Conservation (phyloP, 371 early-diverging fungal species). For the Choanephora cucurbitarum region DNA sequence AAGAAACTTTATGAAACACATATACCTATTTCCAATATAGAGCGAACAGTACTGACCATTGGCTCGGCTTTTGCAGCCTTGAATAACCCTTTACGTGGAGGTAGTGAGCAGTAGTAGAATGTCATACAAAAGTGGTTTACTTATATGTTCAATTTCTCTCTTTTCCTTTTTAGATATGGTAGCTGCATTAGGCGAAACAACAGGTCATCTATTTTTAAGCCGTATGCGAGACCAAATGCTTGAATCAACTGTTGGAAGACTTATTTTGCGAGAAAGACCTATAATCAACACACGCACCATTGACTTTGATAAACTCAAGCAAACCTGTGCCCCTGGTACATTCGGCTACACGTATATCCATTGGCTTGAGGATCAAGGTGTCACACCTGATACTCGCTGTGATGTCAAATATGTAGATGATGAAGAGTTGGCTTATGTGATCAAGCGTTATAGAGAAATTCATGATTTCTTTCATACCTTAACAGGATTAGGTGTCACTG, state of each 20-base stretch:
- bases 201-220: conserved; percentile 65
- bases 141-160: neutral
- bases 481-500: conserved; percentile 81
- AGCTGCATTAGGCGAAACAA: conserved; percentile 91
- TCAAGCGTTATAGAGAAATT: conserved; percentile 89
- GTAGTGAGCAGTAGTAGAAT: too few species aligned
- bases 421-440: conserved; percentile 91
- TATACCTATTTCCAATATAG: conserved; percentile 54
- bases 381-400: conserved; percentile 83
- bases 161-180: conserved; percentile 73
- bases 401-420: conserved; percentile 86
- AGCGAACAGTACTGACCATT: conserved; percentile 67
- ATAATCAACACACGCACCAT: conserved; percentile 65
- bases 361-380: conserved; percentile 79
- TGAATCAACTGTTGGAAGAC: conserved; percentile 69
- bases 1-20: conserved; percentile 56
- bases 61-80: conserved; percentile 81
- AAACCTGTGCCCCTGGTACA: conserved; percentile 66
- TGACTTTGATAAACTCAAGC: conserved; percentile 64
- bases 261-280: conserved; percentile 84
- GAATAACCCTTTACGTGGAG: conserved; percentile 76
- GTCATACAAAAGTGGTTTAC: too few species aligned
- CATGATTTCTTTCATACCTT: conserved; percentile 95
- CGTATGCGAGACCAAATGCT: conserved; percentile 84
- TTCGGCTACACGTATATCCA: conserved; percentile 86